Base-by-base conservation (phyloP, 345 rosid species). In the Barbarea vulgaris region DNA sequence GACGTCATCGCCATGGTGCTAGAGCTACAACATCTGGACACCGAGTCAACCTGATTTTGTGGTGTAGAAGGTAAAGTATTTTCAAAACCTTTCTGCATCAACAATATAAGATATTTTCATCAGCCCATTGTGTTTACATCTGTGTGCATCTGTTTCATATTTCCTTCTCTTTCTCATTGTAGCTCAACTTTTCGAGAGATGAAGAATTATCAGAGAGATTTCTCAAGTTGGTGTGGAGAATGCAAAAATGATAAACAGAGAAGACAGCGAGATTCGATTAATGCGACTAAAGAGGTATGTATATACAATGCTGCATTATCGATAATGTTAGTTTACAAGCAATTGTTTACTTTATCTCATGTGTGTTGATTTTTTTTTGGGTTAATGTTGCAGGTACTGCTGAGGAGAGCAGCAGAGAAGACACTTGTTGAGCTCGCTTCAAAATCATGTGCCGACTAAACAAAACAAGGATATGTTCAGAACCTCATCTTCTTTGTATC, bases 1-100 rank as follows among this genome's bases (percentile, higher is more conserved):
- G 99, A 56, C 88, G 91, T 64, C 97, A 95, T 72, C 88, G 98
- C 64, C 99, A 95, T 84, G 99, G 99, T 75, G 99, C 94, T 56
- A 87, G 93, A 81, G 98, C 99, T 71, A 93, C 98, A 51, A 85
- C 85, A 28, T 61, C 88, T 18, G 99, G 97, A 28, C 86, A 84
- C 69, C 80, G 98, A 65, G 86, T 81, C 79, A 96, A 96, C 85
- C 77, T 96, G 78, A 83, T 96, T 27, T 56, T 96, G 69, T 96
- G 99, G 99, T 93, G 98, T 72, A 87, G 94, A 85, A 95, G 98
- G 98, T 95, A 85, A 77, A 39, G 44, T 56, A 0, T 42, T 69
- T 53, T 62, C 7, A 39, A 61, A 41, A 37, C 19, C 3, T 13
- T 22, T 17, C 6, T 2, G 39, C 42, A 55, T 39, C 34, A 15